A percentile compares a stretch with the other conserved stretches of the same genome.
phyloP scores from a whole-genome alignment of 1,284 basidiomycete genomes.

The Quambalaria eucalypti region DNA sequence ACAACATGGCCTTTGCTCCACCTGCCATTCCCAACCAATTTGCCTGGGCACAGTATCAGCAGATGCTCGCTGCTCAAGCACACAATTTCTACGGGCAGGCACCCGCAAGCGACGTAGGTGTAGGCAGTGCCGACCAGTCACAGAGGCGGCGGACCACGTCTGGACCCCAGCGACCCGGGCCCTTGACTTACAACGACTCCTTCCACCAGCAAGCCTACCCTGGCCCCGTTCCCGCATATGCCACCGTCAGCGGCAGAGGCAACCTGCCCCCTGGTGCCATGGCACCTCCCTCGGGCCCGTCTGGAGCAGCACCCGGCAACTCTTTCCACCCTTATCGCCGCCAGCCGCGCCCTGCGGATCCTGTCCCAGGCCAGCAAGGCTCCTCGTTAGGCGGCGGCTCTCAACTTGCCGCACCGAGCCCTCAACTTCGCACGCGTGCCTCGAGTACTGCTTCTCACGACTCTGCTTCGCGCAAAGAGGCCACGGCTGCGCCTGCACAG shows the following conservation, averaged over 20 bases:
- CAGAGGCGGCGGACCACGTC: no score
- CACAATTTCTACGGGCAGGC: no score
- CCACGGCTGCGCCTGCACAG: neutral
- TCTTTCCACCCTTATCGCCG: conserved; percentile 39
- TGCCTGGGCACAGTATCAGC: conserved; percentile 36
- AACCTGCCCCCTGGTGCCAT: conserved; percentile 11
- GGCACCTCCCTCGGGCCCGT: conserved; percentile 11
- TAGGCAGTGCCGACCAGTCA: no score
- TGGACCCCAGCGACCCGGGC: conserved; percentile 31
- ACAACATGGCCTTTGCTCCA: neutral
- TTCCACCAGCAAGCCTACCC: conserved; percentile 18
- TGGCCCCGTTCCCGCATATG: conserved; percentile 8
- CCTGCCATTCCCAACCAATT: conserved; percentile 11
- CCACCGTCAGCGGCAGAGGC: neutral
- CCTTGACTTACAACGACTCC: conserved; percentile 31
- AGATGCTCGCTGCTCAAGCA: conserved; percentile 30
- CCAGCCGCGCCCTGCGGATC: conserved; percentile 9
- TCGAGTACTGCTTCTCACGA: conserved; percentile 14
- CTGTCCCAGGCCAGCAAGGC: no score
- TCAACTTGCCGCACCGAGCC: no score
- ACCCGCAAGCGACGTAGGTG: neutral
- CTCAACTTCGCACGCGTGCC: conserved; percentile 7
- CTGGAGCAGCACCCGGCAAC: conserved; percentile 8
- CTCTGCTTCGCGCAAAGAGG: conserved; percentile 2
- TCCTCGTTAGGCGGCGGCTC: no score